Base-by-base conservation (phyloP, 805 yeast genomes). In the Isabelozyma pseudorhagii region DNA sequence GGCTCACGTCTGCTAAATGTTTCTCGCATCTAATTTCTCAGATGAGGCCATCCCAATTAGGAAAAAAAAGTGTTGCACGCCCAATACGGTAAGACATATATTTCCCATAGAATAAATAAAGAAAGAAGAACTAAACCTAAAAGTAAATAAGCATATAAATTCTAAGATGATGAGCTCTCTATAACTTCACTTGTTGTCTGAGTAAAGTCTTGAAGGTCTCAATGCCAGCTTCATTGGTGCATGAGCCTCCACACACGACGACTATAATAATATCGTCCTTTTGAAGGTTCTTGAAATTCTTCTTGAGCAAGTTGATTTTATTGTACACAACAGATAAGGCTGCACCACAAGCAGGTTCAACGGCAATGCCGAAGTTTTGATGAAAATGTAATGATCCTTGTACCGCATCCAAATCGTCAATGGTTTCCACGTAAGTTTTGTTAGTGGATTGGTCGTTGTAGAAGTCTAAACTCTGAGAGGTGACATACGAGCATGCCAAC, bases 281-380 rank as follows among this genome's bases (percentile, higher is more conserved):
- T 4, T 57, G 39, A 44, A 78, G 56, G 40, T 63, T 51, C 3
- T 61, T 61, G 46, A 66, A 59, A 18, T 52, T 44, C 17, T 66
- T 49, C 27, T 54, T 50, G 38, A 77, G 51, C 18, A 67, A 48
- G 4, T 60, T 64, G 10, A 66, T 45, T 51, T 65, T 64, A 43
- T 74, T 60, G 56, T 75, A 79, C n/a, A 75, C 77, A 15, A 82
- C 72, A 18, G 84, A 77, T 28, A 85, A 61, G 0, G 89, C 81
- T 1, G 87, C 87, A 3, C 89, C 89, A 63, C 90, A 85, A 1
- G 90, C 90, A 0, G 89, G 89, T 61, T 85, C 90, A 0, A 83
- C 79, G 21, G 81, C 65, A 43, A 71, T 67, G 49, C 79, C 78
- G 53, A 72, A 81, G 49, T 81, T 82, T 3, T 71, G 59, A 6